Evolutionary conservation across 2,329 filamentous ascomycete species (phyloP), one percentile per base, ranked within the genome.

Genomic region (Chrysoporthe austroafricana): DNA sequence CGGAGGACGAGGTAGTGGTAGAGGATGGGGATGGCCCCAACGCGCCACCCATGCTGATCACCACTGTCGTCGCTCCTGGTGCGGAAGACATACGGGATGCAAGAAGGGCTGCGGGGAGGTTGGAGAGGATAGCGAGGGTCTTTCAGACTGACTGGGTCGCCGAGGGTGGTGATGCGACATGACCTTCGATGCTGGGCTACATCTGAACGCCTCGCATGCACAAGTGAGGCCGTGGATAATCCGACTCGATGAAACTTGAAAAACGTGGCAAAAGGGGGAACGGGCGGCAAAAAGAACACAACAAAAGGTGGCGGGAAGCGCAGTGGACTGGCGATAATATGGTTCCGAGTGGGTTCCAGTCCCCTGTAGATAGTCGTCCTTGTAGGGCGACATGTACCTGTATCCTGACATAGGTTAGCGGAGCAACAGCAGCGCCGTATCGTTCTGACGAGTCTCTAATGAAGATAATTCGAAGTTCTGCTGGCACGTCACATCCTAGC

Each of bases 141-240:
- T 83, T 89, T 60, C 87, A 89, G 74, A 77, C 78, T 36, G 82
- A 84, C 69, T 88, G 86, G 85, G 74, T 76, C 1, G 78, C 77
- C 32, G 78, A 80, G 34, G 66, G 69, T 2, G 56, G 61, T 56
- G 56, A 56, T 32, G 50, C 32, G 43, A 54, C 50, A 26, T 32
- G 13, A 54, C 16, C 14, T 11, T 50, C 21, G 21, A 32, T 13
- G 5, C 50, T 26, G 48, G 9, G 16, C 3, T 14, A 32, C 11
- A 32, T 13, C 18, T 14, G 11, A 6, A 18, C 4, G 13, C 11
- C 50, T 39, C 6, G 50, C 21, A 32, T n/a, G 50, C 50, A 16
- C 1, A 21, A 26, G 46, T 32, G 13, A 54, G 50, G 50, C 21
- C 32, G 26, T 2, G 50, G 3, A 4, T 14, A 50, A 50, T 52